These are phyloP conservation scores for Monosporascus sp. DNA, from an alignment of 2,329 filamentous ascomycete species.

Conservation along the genomic window DNA sequence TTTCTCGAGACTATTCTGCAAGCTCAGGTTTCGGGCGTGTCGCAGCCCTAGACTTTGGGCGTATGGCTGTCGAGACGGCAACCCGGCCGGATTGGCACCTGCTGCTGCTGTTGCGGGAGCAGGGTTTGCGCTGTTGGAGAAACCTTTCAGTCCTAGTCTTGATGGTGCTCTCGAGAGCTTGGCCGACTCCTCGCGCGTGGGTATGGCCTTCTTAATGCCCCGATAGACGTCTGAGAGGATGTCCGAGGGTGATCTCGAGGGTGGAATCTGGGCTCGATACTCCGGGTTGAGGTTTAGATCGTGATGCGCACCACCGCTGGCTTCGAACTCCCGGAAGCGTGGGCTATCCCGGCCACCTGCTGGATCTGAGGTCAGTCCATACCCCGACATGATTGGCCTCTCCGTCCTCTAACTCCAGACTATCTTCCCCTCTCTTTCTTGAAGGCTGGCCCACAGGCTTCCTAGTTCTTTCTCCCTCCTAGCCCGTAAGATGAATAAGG, in stretches of 20 bases:
- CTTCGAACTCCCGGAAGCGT: slow-evolving; percentile 38
- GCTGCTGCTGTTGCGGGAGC: slow-evolving; percentile 2
- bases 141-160: slow-evolving; percentile 33
- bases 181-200: slow-evolving; percentile 36
- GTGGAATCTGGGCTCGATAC: slow-evolving; percentile 23
- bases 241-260: slow-evolving; percentile 38
- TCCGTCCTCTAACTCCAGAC: slow-evolving; percentile 4
- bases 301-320: slow-evolving; percentile 26
- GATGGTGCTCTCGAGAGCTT: slow-evolving; percentile 41
- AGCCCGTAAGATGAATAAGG: not conserved
- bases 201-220: slow-evolving; percentile 44
- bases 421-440: not conserved
- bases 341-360: slow-evolving; percentile 21
- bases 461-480: not conserved
- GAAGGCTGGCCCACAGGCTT: not conserved
- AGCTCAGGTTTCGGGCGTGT: slow-evolving; percentile 50
- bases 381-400: slow-evolving; percentile 19
- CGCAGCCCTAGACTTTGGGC: slow-evolving; percentile 23
- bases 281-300: slow-evolving; percentile 21
- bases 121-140: slow-evolving; percentile 15
- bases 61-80: slow-evolving; percentile 8
- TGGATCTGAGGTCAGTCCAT: slow-evolving; percentile 23
- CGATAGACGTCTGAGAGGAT: slow-evolving; percentile 48
- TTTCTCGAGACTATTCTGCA: slow-evolving; percentile 54
- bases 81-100: slow-evolving; percentile 7